These are phyloP conservation scores for Phytopythium mirpurense DNA, from an alignment of 352 stramenopile species.

Conservation along the genomic window DNA sequence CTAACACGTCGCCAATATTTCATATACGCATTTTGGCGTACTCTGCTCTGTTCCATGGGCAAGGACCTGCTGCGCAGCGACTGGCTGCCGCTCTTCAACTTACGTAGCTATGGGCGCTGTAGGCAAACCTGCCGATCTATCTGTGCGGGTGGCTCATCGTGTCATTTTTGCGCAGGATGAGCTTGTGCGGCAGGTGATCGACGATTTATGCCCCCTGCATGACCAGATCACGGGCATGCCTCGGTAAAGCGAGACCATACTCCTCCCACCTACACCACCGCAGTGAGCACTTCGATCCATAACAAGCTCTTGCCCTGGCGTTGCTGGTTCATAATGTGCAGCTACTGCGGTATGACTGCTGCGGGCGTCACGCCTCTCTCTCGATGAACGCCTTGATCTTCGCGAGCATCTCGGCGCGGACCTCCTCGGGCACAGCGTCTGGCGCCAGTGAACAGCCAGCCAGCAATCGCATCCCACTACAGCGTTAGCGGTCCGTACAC, in stretches of 20 bases:
- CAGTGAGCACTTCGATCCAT: too few species aligned
- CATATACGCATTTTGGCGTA: too few species aligned
- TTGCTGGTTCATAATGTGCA: too few species aligned
- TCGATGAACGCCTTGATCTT: conserved; percentile 91
- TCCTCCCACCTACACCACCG: too few species aligned
- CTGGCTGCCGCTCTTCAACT: conserved; percentile 90
- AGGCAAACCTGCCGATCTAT: too few species aligned
- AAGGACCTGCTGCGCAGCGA: conserved; percentile 89
- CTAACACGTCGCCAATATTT: too few species aligned
- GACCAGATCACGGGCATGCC: too few species aligned
- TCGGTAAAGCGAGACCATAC: too few species aligned
- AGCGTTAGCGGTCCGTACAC: neutral
- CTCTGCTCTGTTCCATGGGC: conserved; percentile 67
- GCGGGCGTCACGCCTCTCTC: conserved; percentile 43
- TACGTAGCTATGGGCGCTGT: too few species aligned
- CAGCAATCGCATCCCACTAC: neutral
- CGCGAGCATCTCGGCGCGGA: conserved; percentile 89
- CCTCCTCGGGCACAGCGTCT: conserved; percentile 81
- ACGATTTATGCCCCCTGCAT: conserved; percentile 60
- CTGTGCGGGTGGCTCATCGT: too few species aligned
- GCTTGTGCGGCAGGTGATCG: conserved; percentile 71
- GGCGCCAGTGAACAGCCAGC: neutral
- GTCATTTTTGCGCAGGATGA: conserved; percentile 63
- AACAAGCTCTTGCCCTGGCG: too few species aligned
- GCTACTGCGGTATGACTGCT: too few species aligned